phyloP scores from a whole-genome alignment of 2,329 filamentous ascomycete species.

The Cladosporium sphaerospermum region DNA sequence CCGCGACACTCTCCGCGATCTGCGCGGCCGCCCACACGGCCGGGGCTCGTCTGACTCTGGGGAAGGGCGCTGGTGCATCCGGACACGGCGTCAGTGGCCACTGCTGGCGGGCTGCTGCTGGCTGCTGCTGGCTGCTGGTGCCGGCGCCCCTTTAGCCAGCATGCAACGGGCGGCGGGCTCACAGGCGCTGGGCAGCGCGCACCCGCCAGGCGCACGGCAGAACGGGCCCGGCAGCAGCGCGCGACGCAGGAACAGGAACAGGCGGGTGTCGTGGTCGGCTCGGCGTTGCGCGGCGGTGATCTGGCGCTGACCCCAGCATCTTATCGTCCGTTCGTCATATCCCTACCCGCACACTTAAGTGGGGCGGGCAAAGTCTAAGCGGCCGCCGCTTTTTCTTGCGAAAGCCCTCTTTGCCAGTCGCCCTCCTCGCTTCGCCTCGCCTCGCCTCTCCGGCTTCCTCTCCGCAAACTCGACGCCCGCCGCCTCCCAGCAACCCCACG shows the following conservation, averaged over 20 bases:
- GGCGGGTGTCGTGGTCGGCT: not conserved
- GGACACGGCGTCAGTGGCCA: not conserved
- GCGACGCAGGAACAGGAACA: slow-evolving; percentile 8
- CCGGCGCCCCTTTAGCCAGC: not conserved
- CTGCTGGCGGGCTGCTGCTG: not conserved
- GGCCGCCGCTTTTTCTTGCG: not conserved
- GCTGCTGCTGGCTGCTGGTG: not conserved
- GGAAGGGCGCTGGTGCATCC: slow-evolving; percentile 4
- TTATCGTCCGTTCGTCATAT: slow-evolving; percentile 9
- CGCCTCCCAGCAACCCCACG: not conserved
- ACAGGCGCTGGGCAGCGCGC: not conserved
- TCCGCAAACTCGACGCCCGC: not conserved
- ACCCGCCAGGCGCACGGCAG: not conserved
- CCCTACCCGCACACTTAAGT: not conserved
- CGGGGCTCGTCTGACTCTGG: slow-evolving; percentile 5
- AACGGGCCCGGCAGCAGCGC: not conserved
- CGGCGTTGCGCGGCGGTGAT: not conserved
- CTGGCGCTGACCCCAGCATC: not conserved
- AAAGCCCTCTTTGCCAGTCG: not conserved
- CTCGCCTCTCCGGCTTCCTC: not conserved
- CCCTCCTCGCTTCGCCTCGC: not conserved
- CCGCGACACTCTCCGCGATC: slow-evolving; percentile 6
- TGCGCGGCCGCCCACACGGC: not conserved
- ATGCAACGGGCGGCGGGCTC: not conserved
- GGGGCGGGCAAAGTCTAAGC: not conserved